Conservation (phyloP, 148 eudicot genomes). For the Rhododendron williamsianum region DNA sequence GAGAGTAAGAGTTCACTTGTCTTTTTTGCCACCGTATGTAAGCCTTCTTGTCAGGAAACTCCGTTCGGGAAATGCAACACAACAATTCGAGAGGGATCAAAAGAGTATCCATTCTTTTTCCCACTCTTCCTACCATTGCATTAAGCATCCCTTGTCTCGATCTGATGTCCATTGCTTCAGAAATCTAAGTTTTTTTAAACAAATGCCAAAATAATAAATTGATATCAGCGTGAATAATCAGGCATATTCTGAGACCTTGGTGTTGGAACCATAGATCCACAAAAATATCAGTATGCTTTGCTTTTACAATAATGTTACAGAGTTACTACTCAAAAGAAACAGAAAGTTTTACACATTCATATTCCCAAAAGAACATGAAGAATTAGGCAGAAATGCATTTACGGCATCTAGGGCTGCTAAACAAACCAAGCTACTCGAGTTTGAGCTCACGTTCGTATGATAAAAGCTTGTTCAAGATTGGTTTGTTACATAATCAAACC, state of each 20-base stretch:
- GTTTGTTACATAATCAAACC: too few species aligned
- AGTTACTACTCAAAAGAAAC: background rate
- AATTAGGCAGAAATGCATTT: background rate
- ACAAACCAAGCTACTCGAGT: too few species aligned
- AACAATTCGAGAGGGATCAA: constrained; percentile 84
- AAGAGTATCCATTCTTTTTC: constrained; percentile 98
- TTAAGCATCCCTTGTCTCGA: constrained; percentile 92
- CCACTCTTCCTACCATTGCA: constrained; percentile 79
- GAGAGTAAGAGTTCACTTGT: constrained; percentile 60
- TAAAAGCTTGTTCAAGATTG: too few species aligned
- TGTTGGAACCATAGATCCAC: constrained; percentile 2
- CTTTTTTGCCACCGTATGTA: constrained; percentile 97
- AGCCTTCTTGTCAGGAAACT: constrained; percentile 93
- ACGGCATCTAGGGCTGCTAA: background rate
- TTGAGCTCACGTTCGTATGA: too few species aligned
- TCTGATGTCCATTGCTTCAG: constrained; percentile 97
- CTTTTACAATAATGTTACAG: background rate
- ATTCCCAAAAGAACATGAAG: background rate
- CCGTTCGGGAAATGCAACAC: constrained; percentile 86
- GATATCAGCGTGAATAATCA: background rate
- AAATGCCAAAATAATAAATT: constrained; percentile 5
- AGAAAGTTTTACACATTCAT: background rate
- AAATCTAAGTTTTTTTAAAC: constrained; percentile 48
- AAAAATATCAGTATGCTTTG: background rate
- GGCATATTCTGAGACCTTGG: background rate